These are phyloP conservation scores for Arabis alpina DNA, from an alignment of 345 rosid species.

Conservation along the genomic window DNA sequence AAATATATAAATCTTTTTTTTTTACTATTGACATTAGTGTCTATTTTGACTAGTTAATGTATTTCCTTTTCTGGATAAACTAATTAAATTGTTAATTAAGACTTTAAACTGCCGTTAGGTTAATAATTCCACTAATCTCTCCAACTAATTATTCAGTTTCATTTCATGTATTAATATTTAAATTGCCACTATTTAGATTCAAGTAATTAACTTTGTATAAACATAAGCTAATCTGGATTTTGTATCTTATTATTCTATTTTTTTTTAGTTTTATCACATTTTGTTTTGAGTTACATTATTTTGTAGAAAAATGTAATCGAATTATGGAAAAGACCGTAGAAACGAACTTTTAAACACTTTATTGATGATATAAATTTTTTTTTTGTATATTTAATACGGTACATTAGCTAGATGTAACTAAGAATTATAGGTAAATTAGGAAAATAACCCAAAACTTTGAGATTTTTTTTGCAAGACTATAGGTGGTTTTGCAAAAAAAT, in stretches of 20 bases:
- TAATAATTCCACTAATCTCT: slow-evolving; percentile 27
- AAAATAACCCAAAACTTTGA: too few species aligned
- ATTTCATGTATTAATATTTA: neutral
- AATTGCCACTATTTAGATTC: neutral
- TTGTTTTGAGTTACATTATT: too few species aligned
- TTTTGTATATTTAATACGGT: too few species aligned
- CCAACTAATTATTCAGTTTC: slow-evolving; percentile 22
- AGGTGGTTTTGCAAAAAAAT: too few species aligned
- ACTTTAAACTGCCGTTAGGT: slow-evolving; percentile 35
- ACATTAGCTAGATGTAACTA: too few species aligned
- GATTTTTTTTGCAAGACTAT: too few species aligned
- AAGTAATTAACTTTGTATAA: neutral
- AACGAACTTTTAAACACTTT: too few species aligned
- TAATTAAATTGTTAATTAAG: neutral
- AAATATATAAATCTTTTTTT: slow-evolving; percentile 1
- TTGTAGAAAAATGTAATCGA: too few species aligned
- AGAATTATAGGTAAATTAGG: too few species aligned
- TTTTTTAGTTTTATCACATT: too few species aligned
- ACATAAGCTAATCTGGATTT: neutral
- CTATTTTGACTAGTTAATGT: slow-evolving; percentile 21
- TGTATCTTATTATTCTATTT: neutral
- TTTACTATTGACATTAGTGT: slow-evolving; percentile 40
- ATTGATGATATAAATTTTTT: too few species aligned
- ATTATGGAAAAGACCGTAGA: too few species aligned
- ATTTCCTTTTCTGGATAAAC: slow-evolving; percentile 21